These are phyloP conservation scores for Diaporthe sp. DNA, from an alignment of 2,329 filamentous ascomycete genomes.

Conservation along the genomic window DNA sequence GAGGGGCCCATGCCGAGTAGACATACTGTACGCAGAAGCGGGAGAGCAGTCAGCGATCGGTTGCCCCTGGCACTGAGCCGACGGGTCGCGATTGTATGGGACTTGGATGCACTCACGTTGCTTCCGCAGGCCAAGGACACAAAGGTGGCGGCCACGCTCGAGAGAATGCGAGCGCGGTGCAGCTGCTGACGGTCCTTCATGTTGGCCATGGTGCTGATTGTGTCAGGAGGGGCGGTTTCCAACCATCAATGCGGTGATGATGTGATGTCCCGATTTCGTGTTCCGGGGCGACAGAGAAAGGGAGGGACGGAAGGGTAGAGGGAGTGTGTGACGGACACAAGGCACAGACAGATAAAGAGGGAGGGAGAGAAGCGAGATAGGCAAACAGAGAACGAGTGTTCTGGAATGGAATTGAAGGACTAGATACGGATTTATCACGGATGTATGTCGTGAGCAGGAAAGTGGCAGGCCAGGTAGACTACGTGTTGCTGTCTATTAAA, in stretches of 20 bases:
- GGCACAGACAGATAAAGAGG: not conserved
- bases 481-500: slow-evolving; percentile 28
- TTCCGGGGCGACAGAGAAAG: not conserved
- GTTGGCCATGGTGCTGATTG: slow-evolving; percentile 45
- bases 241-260: slow-evolving; percentile 26
- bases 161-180: slow-evolving; percentile 79
- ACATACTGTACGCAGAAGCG: slow-evolving; percentile 78
- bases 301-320: not conserved
- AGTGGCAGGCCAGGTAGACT: slow-evolving; percentile 14
- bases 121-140: slow-evolving; percentile 93
- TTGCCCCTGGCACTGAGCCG: not conserved
- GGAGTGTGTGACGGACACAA: not conserved
- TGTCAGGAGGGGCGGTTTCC: not conserved
- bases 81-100: not conserved
- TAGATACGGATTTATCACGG: slow-evolving; percentile 7
- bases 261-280: not conserved
- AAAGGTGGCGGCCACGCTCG: slow-evolving; percentile 86
- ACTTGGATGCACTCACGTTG: slow-evolving; percentile 73
- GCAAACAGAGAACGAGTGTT: slow-evolving; percentile 11
- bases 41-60: slow-evolving; percentile 39
- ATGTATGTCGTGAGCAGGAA: not conserved
- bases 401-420: slow-evolving; percentile 13
- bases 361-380: not conserved
- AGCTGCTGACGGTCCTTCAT: slow-evolving; percentile 65
- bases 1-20: slow-evolving; percentile 97